Evolutionary conservation across 352 stramenopile genomes (phyloP), one percentile per base, ranked within the genome.

Genomic region (Pythium dissimile): DNA sequence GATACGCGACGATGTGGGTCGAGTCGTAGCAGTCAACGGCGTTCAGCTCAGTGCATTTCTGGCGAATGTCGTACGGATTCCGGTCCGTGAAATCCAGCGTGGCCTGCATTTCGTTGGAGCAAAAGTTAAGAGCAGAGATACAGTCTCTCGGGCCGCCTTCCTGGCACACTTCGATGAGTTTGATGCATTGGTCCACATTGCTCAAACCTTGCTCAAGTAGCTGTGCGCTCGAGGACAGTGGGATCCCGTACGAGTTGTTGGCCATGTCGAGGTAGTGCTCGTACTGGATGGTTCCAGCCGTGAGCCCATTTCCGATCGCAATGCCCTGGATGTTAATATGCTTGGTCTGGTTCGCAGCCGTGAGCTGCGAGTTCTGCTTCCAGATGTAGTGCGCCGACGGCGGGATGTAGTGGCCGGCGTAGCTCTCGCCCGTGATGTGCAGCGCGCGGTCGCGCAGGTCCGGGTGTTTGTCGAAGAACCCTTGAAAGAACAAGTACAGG

Each of bases 361-460:
- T 30, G 2, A 39, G 15, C n/a, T 38, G 48, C 44, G 30, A 70
- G 44, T 71, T 77, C 59, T 72, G 43, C 43, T 77, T 15, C 62
- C 64, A 82, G 20, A 90, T 72, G 45, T 82, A 83, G 31, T 85
- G 74, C 4, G 78, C 76, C 2, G 63, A 69, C 9, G 64, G 64
- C 7, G 79, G 76, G 7, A 82, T 73, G 51, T 83, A 87, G 54
- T 89, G 76, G 0, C 76, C 79, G 0, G 47, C 74, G 37, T 86
- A 86, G 53, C 67, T 82, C 44, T 88, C 76, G 11, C 78, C 75
- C 8, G 73, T 70, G 28, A 88, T 61, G 62, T 71, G 86, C 37
- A 86, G 75, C 15, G 64, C 59, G 0, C 76, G 72, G 13, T 55
- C 59, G 3, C 71, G 34, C 16, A 85, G 72, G 54, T 84, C 62